Evolutionary conservation across 106 monocot species (phyloP).

Genomic region (Alisma plantagoaquatica): DNA sequence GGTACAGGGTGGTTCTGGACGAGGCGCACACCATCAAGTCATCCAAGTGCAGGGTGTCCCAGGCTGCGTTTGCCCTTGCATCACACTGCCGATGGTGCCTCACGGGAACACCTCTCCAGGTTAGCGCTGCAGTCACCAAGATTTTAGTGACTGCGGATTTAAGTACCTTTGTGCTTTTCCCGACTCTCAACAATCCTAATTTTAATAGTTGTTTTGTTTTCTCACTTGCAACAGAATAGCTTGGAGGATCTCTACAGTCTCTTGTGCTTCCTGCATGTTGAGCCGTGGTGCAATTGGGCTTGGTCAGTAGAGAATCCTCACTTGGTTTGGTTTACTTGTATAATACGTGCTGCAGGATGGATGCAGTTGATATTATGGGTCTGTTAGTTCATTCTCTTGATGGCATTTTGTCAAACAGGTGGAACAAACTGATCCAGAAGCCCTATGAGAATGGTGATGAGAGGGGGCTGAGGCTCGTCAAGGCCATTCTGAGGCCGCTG

Average conservation of each 20-base stretch:
- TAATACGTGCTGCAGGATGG: too few species aligned
- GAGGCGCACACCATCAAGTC: slow-evolving; percentile 89
- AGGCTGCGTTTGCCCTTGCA: slow-evolving; percentile 49
- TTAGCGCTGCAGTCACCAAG: too few species aligned
- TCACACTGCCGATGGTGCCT: slow-evolving; percentile 83
- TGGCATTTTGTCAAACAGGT: too few species aligned
- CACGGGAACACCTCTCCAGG: slow-evolving; percentile 90
- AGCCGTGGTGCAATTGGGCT: slow-evolving; percentile 76
- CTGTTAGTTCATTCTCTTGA: too few species aligned
- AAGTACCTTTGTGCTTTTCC: too few species aligned
- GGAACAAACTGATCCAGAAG: slow-evolving; percentile 75
- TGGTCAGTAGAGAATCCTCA: slow-evolving; percentile 45
- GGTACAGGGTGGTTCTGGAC: slow-evolving; percentile 83
- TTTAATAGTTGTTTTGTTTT: too few species aligned
- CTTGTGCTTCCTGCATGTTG: slow-evolving; percentile 75
- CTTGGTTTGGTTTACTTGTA: too few species aligned
- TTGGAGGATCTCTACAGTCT: slow-evolving; percentile 95
- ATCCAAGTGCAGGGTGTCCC: slow-evolving; percentile 55
- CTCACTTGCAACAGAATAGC: slow-evolving; percentile 88
- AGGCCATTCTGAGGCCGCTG: slow-evolving; percentile 67
- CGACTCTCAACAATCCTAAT: too few species aligned
- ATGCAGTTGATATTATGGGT: too few species aligned
- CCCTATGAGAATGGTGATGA: slow-evolving; percentile 88
- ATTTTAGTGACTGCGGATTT: too few species aligned
- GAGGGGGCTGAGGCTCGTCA: slow-evolving; percentile 64